These are phyloP conservation scores for Candida sp. DNA, from an alignment of 1,139 yeast genomes.

Conservation along the genomic window DNA sequence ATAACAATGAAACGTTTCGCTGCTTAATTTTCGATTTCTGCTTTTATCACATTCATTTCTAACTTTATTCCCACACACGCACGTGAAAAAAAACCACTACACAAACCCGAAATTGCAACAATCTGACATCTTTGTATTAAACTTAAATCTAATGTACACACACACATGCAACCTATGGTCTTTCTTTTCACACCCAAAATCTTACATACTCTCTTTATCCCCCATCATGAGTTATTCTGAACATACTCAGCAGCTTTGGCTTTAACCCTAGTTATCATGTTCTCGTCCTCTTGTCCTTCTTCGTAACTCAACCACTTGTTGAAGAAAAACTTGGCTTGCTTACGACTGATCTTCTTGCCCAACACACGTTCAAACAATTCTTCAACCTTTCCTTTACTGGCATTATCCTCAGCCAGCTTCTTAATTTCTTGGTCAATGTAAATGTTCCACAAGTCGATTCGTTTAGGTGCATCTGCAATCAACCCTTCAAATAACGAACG, in stretches of 20 bases:
- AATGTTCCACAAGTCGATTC: conserved; percentile 94
- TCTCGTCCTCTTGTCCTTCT: conserved; percentile 69
- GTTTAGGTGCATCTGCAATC: conserved; percentile 86
- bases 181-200: too few relatives aligned
- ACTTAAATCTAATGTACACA: too few relatives aligned
- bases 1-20: too few relatives aligned
- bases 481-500: conserved; percentile 94
- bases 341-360: conserved; percentile 71
- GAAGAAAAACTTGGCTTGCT: conserved; percentile 95
- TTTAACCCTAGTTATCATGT: conserved; percentile 82
- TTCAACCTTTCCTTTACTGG: conserved; percentile 68
- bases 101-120: too few relatives aligned
- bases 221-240: conserved; percentile 21
- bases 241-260: conserved; percentile 89
- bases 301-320: conserved; percentile 90
- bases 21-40: too few relatives aligned
- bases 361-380: conserved; percentile 83
- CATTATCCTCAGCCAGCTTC: conserved; percentile 37
- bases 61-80: too few relatives aligned
- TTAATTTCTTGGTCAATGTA: conserved; percentile 93
- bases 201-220: conserved; percentile 1
- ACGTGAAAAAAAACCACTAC: too few relatives aligned
- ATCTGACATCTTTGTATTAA: too few relatives aligned
- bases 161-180: too few relatives aligned
- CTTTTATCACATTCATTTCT: too few relatives aligned